Percentiles rank a stretch among this genome's conserved stretches.
Conservation (phyloP, 306 rosid species). For the Malus domestica region DNA sequence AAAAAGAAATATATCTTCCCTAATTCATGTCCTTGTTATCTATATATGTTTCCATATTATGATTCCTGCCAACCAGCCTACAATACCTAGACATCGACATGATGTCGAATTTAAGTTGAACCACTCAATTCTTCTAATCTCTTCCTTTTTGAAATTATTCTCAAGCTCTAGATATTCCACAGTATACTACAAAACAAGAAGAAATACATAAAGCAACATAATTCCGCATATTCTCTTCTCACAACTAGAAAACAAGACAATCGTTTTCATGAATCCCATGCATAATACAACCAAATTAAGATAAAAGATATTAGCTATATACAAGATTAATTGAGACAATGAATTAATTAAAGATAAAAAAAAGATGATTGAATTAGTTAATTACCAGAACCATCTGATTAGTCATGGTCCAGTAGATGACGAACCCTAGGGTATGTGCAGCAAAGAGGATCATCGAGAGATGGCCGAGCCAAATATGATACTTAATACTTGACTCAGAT, state of each 20-base stretch:
- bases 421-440: conserved; percentile 43
- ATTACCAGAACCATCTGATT: conserved; percentile 43
- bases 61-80: too few species aligned
- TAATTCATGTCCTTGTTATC: too few species aligned
- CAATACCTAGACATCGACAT: background rate
- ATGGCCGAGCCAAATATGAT: conserved; percentile 73
- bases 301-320: too few species aligned
- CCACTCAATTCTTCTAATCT: background rate
- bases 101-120: background rate
- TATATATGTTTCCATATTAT: too few species aligned
- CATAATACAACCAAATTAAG: too few species aligned
- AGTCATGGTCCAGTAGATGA: conserved; percentile 56
- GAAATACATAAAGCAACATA: background rate
- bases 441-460: conserved; percentile 51
- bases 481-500: conserved; percentile 61
- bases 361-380: background rate
- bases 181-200: background rate
- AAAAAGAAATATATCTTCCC: background rate
- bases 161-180: background rate
- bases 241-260: background rate
- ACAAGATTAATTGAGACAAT: background rate
- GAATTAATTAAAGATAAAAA: background rate
- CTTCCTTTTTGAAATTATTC: background rate
- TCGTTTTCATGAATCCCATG: background rate
- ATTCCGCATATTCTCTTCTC: background rate